Conservation (phyloP, 768 basidiomycete genomes). For the Podaxis rugospora region DNA sequence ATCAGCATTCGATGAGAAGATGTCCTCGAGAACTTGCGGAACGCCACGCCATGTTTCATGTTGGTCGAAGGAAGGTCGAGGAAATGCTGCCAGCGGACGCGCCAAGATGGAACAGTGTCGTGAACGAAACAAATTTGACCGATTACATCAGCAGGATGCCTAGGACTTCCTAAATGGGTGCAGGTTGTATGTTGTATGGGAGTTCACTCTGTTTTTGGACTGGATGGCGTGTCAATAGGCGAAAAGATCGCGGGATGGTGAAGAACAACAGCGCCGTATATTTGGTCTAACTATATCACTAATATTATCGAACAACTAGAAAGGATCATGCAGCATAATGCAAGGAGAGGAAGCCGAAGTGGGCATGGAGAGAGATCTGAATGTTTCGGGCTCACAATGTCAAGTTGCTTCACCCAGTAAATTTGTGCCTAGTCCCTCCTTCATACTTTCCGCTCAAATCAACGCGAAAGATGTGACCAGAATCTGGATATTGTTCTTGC, state of each 20-base stretch:
- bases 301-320: neutral
- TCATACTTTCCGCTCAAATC: conserved; percentile 40
- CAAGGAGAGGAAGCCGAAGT: neutral
- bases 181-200: no score
- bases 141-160: conserved; percentile 3
- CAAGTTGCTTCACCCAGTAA: conserved; percentile 22
- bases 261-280: neutral
- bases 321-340: neutral
- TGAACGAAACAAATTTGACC: neutral
- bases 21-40: conserved; percentile 88
- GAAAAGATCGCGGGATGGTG: neutral
- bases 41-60: conserved; percentile 95
- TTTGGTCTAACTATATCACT: neutral
- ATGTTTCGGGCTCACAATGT: neutral
- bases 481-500: conserved; percentile 48
- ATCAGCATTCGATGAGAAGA: conserved; percentile 91
- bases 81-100: neutral
- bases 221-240: no score
- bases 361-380: neutral
- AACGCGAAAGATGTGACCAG: conserved; percentile 51
- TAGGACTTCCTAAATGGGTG: no score
- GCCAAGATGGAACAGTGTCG: neutral
- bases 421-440: conserved; percentile 32
- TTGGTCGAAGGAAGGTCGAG: conserved; percentile 3
- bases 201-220: no score